Conservation (phyloP, 768 basidiomycete species). For the Auriculariales sp. region DNA sequence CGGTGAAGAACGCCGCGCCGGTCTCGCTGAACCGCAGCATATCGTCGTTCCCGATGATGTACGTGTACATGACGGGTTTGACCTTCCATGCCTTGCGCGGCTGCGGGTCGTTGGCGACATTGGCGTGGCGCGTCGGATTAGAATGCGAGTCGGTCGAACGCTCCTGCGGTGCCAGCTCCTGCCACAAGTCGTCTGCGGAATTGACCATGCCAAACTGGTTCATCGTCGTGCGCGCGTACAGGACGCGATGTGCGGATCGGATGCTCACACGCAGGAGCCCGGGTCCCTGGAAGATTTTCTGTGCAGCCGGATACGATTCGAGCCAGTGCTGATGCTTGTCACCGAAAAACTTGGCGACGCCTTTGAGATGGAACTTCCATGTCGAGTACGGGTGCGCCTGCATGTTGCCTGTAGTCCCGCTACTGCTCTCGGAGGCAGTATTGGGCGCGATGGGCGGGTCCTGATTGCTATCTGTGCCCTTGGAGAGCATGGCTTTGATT, state of each 20-base stretch:
- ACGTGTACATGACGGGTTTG: constrained; percentile 77
- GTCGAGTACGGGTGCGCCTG: constrained; percentile 41
- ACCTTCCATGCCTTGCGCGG: constrained; percentile 16
- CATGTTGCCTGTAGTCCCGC: no score
- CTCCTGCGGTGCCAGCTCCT: constrained; percentile 5
- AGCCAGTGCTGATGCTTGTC: constrained; percentile 55
- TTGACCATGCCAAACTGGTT: constrained; percentile 52
- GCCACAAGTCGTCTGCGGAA: constrained; percentile 27
- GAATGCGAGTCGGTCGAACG: not conserved
- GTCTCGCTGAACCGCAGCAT: constrained; percentile 76
- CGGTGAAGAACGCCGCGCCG: constrained; percentile 75
- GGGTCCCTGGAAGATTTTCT: constrained; percentile 52
- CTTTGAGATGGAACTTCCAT: constrained; percentile 56
- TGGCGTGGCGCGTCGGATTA: not conserved
- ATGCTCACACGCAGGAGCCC: constrained; percentile 40
- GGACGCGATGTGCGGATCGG: constrained; percentile 56
- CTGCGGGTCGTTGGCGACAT: not conserved
- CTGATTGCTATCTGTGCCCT: not conserved
- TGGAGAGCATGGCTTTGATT: not conserved
- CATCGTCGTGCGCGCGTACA: constrained; percentile 51
- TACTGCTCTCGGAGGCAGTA: not conserved
- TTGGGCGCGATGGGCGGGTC: not conserved
- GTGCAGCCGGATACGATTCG: constrained; percentile 48
- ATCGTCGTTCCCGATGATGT: constrained; percentile 65
- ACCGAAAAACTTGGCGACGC: constrained; percentile 44